Evolutionary conservation across 2,329 filamentous ascomycete genomes (phyloP).

Genomic region (Magnaporthiopsis incrustans): DNA sequence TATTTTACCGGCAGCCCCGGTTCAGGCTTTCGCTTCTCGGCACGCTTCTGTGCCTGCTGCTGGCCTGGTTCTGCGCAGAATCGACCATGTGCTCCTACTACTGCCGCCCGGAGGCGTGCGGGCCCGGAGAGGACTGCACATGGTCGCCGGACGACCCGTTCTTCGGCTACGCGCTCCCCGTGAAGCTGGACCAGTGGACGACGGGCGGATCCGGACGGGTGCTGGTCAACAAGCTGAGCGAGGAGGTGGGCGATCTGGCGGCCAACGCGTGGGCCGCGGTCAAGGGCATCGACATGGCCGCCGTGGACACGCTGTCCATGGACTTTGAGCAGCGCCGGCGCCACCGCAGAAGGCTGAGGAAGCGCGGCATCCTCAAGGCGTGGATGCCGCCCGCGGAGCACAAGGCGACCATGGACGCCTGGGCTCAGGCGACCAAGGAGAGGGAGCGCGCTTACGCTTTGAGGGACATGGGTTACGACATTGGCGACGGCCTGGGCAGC

Average conservation of each 20-base stretch:
- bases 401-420: slow-evolving; percentile 33
- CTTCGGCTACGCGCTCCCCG: slow-evolving; percentile 52
- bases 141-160: slow-evolving; percentile 52
- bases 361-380: slow-evolving; percentile 32
- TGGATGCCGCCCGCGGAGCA: slow-evolving; percentile 32
- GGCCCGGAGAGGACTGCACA: slow-evolving; percentile 34
- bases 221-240: slow-evolving; percentile 25
- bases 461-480: slow-evolving; percentile 31
- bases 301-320: slow-evolving; percentile 37
- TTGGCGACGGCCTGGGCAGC: slow-evolving; percentile 27
- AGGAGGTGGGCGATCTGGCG: slow-evolving; percentile 37
- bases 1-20: slow-evolving; percentile 35
- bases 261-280: slow-evolving; percentile 30
- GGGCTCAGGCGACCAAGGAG: slow-evolving; percentile 32
- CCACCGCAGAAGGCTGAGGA: slow-evolving; percentile 41
- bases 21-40: slow-evolving; percentile 43
- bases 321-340: slow-evolving; percentile 38
- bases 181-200: slow-evolving; percentile 55
- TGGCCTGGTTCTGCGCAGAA: slow-evolving; percentile 49
- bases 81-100: slow-evolving; percentile 43
- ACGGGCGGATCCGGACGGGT: slow-evolving; percentile 42
- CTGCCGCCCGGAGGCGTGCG: slow-evolving; percentile 46
- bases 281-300: slow-evolving; percentile 22
- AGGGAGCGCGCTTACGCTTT: slow-evolving; percentile 31
- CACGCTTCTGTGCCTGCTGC: slow-evolving; percentile 31